phyloP scores from a whole-genome alignment of 352 stramenopile species.

The Globisporangium cystogenes region DNA sequence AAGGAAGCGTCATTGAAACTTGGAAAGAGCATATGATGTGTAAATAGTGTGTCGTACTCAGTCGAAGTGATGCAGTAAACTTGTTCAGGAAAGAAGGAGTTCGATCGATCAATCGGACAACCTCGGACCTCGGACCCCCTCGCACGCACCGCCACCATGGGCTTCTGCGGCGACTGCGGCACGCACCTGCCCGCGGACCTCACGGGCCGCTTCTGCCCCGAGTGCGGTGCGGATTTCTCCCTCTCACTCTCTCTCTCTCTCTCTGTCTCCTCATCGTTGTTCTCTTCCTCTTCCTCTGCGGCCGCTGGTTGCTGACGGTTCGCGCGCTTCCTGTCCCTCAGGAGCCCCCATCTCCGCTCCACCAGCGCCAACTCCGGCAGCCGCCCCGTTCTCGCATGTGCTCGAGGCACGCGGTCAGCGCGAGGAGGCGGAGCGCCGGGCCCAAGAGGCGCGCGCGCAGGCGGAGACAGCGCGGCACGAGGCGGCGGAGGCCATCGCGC shows the following conservation, averaged over 20 bases:
- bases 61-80: too few relatives aligned
- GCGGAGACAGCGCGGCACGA: constrained; percentile 40
- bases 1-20: too few relatives aligned
- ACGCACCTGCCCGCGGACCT: constrained; percentile 48
- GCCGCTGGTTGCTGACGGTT: neutral
- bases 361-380: neutral
- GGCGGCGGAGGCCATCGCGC: constrained; percentile 29
- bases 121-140: neutral
- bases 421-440: constrained; percentile 44
- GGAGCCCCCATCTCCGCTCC: constrained; percentile 3
- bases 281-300: too few relatives aligned
- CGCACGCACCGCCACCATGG: constrained; percentile 45
- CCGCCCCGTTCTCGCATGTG: constrained; percentile 9
- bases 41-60: too few relatives aligned
- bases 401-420: constrained; percentile 26
- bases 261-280: too few relatives aligned
- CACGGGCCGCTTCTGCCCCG: constrained; percentile 60
- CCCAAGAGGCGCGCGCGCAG: constrained; percentile 29
- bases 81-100: too few relatives aligned
- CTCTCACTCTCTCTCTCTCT: constrained; percentile 4
- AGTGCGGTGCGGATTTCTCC: constrained; percentile 75
- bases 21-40: too few relatives aligned
- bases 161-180: constrained; percentile 82
- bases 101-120: too few relatives aligned
- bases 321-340: neutral